Base-by-base conservation (phyloP, 1,139 yeast species). In the Taphrina populina region DNA sequence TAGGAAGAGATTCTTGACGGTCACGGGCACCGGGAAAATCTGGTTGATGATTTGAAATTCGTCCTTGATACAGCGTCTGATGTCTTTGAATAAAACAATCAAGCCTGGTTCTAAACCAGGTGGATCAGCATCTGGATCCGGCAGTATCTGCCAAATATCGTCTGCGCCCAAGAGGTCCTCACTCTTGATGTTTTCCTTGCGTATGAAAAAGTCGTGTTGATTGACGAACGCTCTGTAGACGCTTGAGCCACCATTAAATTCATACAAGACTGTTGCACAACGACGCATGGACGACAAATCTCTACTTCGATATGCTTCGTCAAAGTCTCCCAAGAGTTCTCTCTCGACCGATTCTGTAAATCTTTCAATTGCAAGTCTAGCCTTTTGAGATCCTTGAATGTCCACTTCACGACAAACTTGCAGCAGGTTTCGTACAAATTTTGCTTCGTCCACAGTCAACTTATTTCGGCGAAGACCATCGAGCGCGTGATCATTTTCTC, bases 211-310 rank as follows among this genome's bases (percentile, higher is more conserved):
- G 59, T 82, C 86, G 67, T 85, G 88, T 66, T 85, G 88, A 65
- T 82, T 83, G 40, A 88, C 88, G 70, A 87, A 90, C 53, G 85
- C 80, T 66, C 84, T 88, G 11, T 88, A 84, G 10, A 88, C 94
- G 59, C 83, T 82, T 3, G 81, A 76, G 7, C 96, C 96, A 11
- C 90, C 94, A 65, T 92, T 90, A 70, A 83, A 90, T 59, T 82
- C 87, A 55, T 82, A 78, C 54, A 90, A 73, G n/a, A 88, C 79
- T 52, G 79, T 80, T 0, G 96, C 88, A 34, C 87, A 80, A 7
- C 58, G 88, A 63, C 79, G 82, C 85, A 92, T 83, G 53, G 79
- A 79, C n/a, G 76, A 76, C 64, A 82, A 77, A 62, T 83, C 84
- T 34, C 82, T 83, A 6, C 78, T 68, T 26, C 71, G 64, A 63